Conservation (phyloP, 2,329 filamentous ascomycete genomes). For the Xylariaceae sp. region DNA sequence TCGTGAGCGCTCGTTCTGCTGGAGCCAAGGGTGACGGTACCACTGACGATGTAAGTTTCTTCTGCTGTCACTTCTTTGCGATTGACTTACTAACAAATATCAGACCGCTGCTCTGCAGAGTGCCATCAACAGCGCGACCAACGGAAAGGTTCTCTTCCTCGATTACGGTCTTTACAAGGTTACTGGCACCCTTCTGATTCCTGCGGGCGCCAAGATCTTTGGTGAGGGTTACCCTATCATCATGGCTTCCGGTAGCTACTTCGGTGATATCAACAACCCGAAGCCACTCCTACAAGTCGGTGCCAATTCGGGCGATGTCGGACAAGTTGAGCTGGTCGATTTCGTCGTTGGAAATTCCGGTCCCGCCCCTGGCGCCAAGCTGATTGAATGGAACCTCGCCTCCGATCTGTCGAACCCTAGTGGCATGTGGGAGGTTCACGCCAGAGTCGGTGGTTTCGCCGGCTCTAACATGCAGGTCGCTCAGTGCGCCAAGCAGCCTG, state of each 20-base stretch:
- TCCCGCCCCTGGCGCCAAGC: slow-evolving; percentile 59
- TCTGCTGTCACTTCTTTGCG: slow-evolving; percentile 33
- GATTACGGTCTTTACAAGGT: slow-evolving; percentile 53
- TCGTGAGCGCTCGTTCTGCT: slow-evolving; percentile 48
- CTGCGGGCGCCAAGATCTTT: slow-evolving; percentile 35
- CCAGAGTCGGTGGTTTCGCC: slow-evolving; percentile 65
- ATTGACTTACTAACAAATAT: slow-evolving; percentile 28
- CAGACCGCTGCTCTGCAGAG: slow-evolving; percentile 51
- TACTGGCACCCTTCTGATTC: slow-evolving; percentile 43
- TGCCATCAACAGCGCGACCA: slow-evolving; percentile 47
- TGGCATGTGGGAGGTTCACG: slow-evolving; percentile 70
- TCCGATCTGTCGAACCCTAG: slow-evolving; percentile 37
- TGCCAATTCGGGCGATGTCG: slow-evolving; percentile 50
- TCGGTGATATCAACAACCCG: slow-evolving; percentile 53
- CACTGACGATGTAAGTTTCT: slow-evolving; percentile 57
- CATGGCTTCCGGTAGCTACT: slow-evolving; percentile 51
- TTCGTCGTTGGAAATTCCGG: slow-evolving; percentile 66
- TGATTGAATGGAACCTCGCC: slow-evolving; percentile 69
- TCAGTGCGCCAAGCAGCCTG: slow-evolving; percentile 56
- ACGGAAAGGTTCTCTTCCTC: slow-evolving; percentile 50
- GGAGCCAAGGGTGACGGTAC: slow-evolving; percentile 65
- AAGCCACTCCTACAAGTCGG: slow-evolving; percentile 65
- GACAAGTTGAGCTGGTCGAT: slow-evolving; percentile 65
- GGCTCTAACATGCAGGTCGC: slow-evolving; percentile 64
- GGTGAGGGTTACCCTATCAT: slow-evolving; percentile 37